Conservation (phyloP, 2,329 filamentous ascomycete species). For the Penicillium sp. region DNA sequence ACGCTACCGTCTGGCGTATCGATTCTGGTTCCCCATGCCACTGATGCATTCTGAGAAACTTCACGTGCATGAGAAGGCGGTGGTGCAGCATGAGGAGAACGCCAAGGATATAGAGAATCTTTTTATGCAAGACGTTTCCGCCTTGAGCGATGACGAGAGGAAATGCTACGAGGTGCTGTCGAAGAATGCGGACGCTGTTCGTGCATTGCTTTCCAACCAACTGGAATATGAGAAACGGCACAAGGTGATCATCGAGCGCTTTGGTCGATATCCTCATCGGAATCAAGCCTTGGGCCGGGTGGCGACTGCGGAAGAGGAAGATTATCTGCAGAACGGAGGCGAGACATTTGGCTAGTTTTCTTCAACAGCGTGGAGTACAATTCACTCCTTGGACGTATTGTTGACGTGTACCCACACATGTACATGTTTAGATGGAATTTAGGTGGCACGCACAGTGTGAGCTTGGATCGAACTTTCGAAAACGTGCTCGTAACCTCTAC, state of each 20-base stretch:
- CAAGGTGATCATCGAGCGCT: conserved; percentile 20
- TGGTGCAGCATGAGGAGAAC: conserved; percentile 12
- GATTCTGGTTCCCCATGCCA: conserved; percentile 56
- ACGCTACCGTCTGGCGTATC: conserved; percentile 34
- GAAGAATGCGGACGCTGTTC: conserved; percentile 7
- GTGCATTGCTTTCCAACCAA: conserved; percentile 5
- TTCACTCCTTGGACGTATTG: no score
- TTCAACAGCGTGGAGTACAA: no score
- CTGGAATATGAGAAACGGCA: conserved; percentile 19
- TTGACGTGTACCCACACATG: background rate
- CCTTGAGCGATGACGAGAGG: conserved; percentile 13
- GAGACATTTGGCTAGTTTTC: conserved; percentile 13
- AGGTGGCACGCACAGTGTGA: no score
- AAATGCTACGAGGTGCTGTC: conserved; percentile 10
- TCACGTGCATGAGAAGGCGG: conserved; percentile 15
- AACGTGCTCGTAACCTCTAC: no score
- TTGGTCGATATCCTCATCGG: conserved; percentile 24
- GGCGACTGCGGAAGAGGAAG: conserved; percentile 17
- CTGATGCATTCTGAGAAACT: conserved; percentile 49
- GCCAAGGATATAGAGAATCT: conserved; percentile 14
- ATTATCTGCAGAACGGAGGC: conserved; percentile 20
- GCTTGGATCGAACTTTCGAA: no score
- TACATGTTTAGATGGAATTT: background rate
- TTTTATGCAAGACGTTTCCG: conserved; percentile 5
- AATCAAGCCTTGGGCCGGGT: conserved; percentile 18